phyloP scores from a whole-genome alignment of 2,329 filamentous ascomycete species.

The Emergomyces orientalis region DNA sequence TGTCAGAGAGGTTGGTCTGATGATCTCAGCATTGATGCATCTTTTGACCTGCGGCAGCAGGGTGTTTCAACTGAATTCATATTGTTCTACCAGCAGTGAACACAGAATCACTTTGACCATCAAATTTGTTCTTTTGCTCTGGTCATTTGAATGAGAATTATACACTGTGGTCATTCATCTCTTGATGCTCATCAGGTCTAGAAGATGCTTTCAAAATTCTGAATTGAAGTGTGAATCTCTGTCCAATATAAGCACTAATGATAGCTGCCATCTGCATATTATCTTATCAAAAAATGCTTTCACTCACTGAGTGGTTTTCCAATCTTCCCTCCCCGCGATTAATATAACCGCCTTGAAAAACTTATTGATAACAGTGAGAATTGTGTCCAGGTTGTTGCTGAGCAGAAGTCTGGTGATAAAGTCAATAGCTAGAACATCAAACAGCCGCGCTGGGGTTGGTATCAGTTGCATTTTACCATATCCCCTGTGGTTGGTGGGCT shows the following conservation, averaged over 20 bases:
- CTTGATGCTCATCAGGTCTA: not conserved
- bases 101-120: not conserved
- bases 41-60: not conserved
- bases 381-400: not conserved
- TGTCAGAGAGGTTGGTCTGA: too few relatives aligned
- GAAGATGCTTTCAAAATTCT: not conserved
- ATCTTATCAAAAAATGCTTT: not conserved
- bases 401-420: not conserved
- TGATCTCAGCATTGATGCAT: not conserved
- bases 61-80: not conserved
- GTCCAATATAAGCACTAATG: not conserved
- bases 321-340: not conserved
- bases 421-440: not conserved
- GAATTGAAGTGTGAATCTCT: not conserved
- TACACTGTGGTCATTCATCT: not conserved
- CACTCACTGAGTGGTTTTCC: not conserved
- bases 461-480: not conserved
- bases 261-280: not conserved
- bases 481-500: not conserved
- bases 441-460: not conserved
- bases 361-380: not conserved
- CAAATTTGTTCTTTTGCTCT: not conserved
- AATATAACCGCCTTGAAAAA: not conserved
- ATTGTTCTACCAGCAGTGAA: not conserved
- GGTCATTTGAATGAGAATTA: not conserved